A percentile compares a stretch with the other conserved stretches of the same genome.
phyloP scores from a whole-genome alignment of 352 stramenopile genomes.

The Bremia lactucae region DNA sequence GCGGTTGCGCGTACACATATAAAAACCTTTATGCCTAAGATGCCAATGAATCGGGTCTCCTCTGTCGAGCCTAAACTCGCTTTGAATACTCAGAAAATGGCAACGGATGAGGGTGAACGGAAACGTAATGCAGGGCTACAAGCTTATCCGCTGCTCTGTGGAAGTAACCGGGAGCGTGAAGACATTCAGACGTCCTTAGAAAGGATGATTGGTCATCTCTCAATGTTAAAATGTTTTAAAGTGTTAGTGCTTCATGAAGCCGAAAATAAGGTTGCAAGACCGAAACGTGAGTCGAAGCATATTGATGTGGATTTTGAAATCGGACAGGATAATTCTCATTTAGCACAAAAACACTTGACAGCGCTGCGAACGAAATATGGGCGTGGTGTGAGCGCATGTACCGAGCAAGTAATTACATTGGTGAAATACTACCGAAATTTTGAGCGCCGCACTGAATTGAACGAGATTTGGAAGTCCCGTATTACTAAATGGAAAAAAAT shows the following conservation, averaged over 20 bases:
- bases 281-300: conserved; percentile 1
- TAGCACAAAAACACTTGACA: conserved; percentile 9
- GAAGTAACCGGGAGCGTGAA: conserved; percentile 29
- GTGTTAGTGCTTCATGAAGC: neutral
- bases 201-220: conserved; percentile 18
- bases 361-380: conserved; percentile 59
- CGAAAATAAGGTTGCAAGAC: neutral
- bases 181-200: conserved; percentile 42
- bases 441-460: conserved; percentile 54
- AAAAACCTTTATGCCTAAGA: neutral
- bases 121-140: neutral
- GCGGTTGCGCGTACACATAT: neutral
- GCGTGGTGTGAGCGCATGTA: conserved; percentile 38
- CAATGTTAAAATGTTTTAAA: conserved; percentile 7
- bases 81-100: neutral
- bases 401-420: conserved; percentile 68
- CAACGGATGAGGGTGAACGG: neutral
- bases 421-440: conserved; percentile 80
- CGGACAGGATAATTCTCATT: neutral
- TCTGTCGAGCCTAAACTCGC: neutral
- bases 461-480: conserved; percentile 57
- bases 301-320: neutral
- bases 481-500: conserved; percentile 70
- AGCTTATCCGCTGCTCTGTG: conserved; percentile 19
- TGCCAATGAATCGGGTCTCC: neutral